A percentile compares a stretch with the other conserved stretches of the same genome.
These are phyloP conservation scores for Lodderomyces margitis DNA, from an alignment of 1,139 yeast species.

Conservation along the genomic window DNA sequence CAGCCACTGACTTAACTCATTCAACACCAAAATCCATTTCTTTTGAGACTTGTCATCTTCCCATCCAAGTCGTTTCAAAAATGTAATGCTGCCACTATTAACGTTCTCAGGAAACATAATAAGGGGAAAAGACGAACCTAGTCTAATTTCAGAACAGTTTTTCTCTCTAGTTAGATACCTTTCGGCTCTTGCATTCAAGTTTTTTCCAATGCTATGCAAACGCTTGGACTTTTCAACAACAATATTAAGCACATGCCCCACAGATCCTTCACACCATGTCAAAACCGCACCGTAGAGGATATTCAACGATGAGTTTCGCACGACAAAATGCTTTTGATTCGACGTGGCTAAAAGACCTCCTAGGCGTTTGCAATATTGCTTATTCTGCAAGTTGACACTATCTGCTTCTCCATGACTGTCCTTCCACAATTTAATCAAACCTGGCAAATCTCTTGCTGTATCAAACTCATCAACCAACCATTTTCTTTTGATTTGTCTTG, in stretches of 20 bases:
- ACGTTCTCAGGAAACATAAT: constrained; percentile 40
- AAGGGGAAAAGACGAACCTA: constrained; percentile 57
- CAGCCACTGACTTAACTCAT: constrained; percentile 44
- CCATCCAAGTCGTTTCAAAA: constrained; percentile 44
- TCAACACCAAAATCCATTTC: constrained; percentile 38
- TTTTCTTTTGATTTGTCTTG: constrained; percentile 33
- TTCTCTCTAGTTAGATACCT: constrained; percentile 49
- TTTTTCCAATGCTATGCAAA: constrained; percentile 57
- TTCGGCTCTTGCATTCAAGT: constrained; percentile 55
- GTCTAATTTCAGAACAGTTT: constrained; percentile 38
- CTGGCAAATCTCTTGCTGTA: constrained; percentile 50
- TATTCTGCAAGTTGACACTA: constrained; percentile 25
- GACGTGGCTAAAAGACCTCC: constrained; percentile 31
- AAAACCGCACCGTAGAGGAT: constrained; percentile 56
- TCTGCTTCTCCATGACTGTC: constrained; percentile 15
- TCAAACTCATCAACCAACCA: constrained; percentile 66
- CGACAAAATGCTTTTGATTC: constrained; percentile 53
- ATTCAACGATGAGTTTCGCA: constrained; percentile 57
- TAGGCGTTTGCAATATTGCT: constrained; percentile 31
- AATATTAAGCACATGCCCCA: constrained; percentile 49
- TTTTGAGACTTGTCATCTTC: constrained; percentile 15
- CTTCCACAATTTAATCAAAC: constrained; percentile 44
- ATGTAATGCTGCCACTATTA: constrained; percentile 25
- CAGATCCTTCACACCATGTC: constrained; percentile 47
- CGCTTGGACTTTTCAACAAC: constrained; percentile 58